phyloP scores from a whole-genome alignment of 352 stramenopile species.

The Pythium phragmitis region DNA sequence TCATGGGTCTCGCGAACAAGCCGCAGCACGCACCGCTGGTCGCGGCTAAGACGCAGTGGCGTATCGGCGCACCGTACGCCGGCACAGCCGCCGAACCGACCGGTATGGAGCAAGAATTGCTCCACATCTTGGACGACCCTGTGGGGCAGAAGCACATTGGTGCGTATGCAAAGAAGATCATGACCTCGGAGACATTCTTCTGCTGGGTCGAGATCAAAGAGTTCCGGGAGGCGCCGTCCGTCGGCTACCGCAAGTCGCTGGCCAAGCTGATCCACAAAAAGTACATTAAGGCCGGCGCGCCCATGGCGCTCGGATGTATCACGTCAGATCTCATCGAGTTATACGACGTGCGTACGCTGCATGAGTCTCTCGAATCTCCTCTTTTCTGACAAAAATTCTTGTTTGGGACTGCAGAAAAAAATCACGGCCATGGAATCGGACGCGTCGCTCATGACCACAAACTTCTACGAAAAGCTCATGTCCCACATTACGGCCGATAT shows the following conservation, averaged over 20 bases:
- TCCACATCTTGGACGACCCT: slow-evolving; percentile 69
- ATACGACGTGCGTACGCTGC: slow-evolving; percentile 55
- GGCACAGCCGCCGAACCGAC: slow-evolving; percentile 43
- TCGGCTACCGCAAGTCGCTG: slow-evolving; percentile 66
- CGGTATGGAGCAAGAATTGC: slow-evolving; percentile 68
- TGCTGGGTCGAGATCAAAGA: slow-evolving; percentile 88
- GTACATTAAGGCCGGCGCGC: slow-evolving; percentile 75
- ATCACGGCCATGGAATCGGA: slow-evolving; percentile 52
- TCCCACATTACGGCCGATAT: slow-evolving; percentile 69
- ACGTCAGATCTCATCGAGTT: slow-evolving; percentile 64
- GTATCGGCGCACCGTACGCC: slow-evolving; percentile 54
- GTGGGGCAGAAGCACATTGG: slow-evolving; percentile 83
- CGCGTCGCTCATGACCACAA: slow-evolving; percentile 39
- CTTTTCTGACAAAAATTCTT: neutral
- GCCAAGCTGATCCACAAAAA: slow-evolving; percentile 87
- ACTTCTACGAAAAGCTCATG: slow-evolving; percentile 77
- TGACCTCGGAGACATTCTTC: slow-evolving; percentile 82
- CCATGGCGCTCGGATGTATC: slow-evolving; percentile 76
- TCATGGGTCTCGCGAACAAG: slow-evolving; percentile 57
- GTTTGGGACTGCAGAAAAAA: slow-evolving; percentile 43
- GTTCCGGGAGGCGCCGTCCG: slow-evolving; percentile 64
- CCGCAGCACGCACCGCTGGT: slow-evolving; percentile 68
- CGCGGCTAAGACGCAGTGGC: slow-evolving; percentile 78
- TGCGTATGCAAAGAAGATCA: slow-evolving; percentile 78
- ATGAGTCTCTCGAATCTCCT: neutral